Evolutionary conservation across 257 asterid species (phyloP).

Genomic region (Solanum piurae): DNA sequence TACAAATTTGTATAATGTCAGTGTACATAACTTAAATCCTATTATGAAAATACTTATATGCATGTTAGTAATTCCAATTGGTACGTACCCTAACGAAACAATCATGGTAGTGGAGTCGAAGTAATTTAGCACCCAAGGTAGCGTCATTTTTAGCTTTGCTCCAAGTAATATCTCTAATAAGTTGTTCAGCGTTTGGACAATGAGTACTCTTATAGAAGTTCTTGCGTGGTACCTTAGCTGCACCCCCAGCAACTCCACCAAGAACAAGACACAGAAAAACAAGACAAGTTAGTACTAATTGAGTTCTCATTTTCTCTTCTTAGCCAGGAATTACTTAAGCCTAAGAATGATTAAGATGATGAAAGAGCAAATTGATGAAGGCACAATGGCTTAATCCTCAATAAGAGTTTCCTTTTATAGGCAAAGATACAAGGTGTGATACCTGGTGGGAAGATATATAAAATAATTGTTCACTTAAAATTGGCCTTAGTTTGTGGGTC

Average conservation of each 20-base stretch:
- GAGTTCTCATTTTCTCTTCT: background rate
- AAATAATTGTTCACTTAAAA: background rate
- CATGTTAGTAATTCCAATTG: background rate
- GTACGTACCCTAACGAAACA: constrained; percentile 20
- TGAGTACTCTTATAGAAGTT: constrained; percentile 2
- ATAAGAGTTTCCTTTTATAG: background rate
- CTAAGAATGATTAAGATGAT: background rate
- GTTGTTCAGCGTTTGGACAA: constrained; percentile 15
- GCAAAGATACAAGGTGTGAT: background rate
- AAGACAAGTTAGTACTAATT: background rate
- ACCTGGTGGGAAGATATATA: background rate
- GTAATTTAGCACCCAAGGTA: constrained; percentile 20
- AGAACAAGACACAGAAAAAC: background rate
- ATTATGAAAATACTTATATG: background rate
- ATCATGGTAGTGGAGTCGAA: constrained; percentile 29
- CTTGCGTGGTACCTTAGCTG: background rate
- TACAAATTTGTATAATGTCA: background rate
- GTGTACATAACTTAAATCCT: background rate
- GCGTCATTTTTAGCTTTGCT: constrained; percentile 2
- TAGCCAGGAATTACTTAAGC: background rate
- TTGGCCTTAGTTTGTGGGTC: background rate
- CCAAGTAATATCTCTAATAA: constrained; percentile 14
- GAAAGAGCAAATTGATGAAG: background rate
- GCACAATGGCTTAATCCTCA: background rate
- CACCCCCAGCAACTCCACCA: background rate